Percentiles rank a stretch among this genome's conserved stretches.
Evolutionary conservation across 225 moss, liverwort and hornwort species (phyloP).

Genomic region (Sphagnum contortum): DNA sequence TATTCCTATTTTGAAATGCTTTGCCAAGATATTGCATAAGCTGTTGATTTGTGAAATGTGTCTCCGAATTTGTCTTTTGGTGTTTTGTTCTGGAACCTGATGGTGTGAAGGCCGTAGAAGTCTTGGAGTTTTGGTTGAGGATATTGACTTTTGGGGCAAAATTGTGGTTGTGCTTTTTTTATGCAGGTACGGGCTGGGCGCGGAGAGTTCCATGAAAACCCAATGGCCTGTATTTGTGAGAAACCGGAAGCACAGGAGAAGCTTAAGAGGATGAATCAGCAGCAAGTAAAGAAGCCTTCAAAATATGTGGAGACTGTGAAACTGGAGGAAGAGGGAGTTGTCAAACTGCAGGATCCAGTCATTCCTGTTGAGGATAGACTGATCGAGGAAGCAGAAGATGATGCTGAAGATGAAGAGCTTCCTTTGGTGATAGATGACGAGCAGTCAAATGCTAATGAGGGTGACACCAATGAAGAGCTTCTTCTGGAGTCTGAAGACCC

Average conservation of each 20-base stretch:
- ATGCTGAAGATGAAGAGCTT: constrained; percentile 28
- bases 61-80: no score
- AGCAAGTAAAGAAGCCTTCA: constrained; percentile 32
- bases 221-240: constrained; percentile 80
- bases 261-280: constrained; percentile 33
- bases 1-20: no score
- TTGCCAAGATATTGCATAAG: no score
- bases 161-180: background rate
- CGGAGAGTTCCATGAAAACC: constrained; percentile 90
- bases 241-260: constrained; percentile 39
- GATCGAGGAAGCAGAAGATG: constrained; percentile 23
- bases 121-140: no score
- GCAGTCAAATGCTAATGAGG: background rate
- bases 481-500: constrained; percentile 27
- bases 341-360: constrained; percentile 29
- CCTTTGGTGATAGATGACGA: constrained; percentile 43
- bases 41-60: no score
- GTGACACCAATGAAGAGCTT: constrained; percentile 13
- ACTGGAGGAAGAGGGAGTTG: constrained; percentile 14
- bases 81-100: no score
- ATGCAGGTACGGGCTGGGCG: constrained; percentile 47
- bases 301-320: no score
- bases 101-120: no score
- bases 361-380: constrained; percentile 38
- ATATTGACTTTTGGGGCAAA: no score